These are phyloP conservation scores for Geranomyces michiganensis DNA, from an alignment of 192 early-diverging fungal species.

Conservation along the genomic window DNA sequence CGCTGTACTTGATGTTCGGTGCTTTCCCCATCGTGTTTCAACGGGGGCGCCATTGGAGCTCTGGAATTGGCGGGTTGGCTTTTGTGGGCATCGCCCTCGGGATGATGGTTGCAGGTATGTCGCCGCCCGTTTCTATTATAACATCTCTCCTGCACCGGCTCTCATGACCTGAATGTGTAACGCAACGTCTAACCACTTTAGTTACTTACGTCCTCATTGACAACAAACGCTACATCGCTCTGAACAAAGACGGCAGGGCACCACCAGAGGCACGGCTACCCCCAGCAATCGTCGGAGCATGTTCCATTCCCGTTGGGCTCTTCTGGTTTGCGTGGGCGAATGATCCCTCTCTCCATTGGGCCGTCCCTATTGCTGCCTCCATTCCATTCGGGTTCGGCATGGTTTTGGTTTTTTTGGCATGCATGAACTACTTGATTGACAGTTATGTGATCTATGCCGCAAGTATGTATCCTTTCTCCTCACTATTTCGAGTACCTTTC, in stretches of 20 bases:
- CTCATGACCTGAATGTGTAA: too few relatives aligned
- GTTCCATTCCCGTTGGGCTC: constrained; percentile 10
- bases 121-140: neutral
- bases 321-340: constrained; percentile 10
- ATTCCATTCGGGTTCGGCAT: constrained; percentile 13
- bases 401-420: constrained; percentile 12
- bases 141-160: too few relatives aligned
- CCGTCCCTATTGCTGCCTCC: constrained; percentile 2
- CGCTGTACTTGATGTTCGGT: constrained; percentile 12
- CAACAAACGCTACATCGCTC: constrained; percentile 4
- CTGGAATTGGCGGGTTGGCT: constrained; percentile 8
- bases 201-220: constrained; percentile 13
- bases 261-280: constrained; percentile 11
- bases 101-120: constrained; percentile 3
- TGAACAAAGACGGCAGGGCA: constrained; percentile 10
- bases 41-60: constrained; percentile 4
- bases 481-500: neutral
- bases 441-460: constrained; percentile 10
- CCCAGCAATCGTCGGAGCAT: constrained; percentile 1
- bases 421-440: constrained; percentile 15
- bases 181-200: neutral
- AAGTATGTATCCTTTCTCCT: constrained; percentile 6
- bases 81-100: constrained; percentile 2
- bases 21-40: constrained; percentile 13
- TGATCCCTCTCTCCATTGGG: constrained; percentile 7